Percentiles rank a stretch among this genome's conserved stretches.
Evolutionary conservation across 2,329 filamentous ascomycete species (phyloP).

Genomic region (Zymoseptoria pseudotritici): DNA sequence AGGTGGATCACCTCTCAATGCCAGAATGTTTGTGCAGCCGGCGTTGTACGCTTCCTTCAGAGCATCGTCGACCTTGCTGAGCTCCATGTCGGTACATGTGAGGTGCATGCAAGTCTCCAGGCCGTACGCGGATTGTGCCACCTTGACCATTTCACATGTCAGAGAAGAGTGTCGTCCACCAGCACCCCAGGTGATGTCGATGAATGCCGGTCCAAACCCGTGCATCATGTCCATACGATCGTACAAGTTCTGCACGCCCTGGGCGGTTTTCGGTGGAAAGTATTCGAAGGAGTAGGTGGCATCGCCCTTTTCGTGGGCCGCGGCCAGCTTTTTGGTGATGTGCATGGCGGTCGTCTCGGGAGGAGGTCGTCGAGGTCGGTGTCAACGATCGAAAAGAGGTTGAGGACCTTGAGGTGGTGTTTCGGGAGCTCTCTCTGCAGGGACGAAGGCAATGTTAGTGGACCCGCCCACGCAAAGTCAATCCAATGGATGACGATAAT

Average conservation of each 20-base stretch:
- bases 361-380: background rate
- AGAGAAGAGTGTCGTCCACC: conserved; percentile 84
- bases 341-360: conserved; percentile 57
- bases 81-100: conserved; percentile 96
- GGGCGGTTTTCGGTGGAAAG: conserved; percentile 95
- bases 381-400: background rate
- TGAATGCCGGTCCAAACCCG: conserved; percentile 84
- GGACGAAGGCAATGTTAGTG: background rate
- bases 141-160: conserved; percentile 95
- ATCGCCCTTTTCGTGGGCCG: conserved; percentile 68
- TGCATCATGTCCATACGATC: conserved; percentile 99
- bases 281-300: conserved; percentile 98
- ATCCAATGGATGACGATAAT: background rate
- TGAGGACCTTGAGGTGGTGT: background rate
- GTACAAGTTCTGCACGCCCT: conserved; percentile 98
- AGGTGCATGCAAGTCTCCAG: conserved; percentile 99
- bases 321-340: conserved; percentile 82
- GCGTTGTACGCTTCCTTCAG: conserved; percentile 83
- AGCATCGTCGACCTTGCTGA: conserved; percentile 82
- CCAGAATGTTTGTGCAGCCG: conserved; percentile 95
- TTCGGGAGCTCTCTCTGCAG: background rate
- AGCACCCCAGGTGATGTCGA: conserved; percentile 97
- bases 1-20: conserved; percentile 85
- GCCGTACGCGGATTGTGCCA: conserved; percentile 89
- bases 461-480: background rate